Conservation (phyloP, 2,329 filamentous ascomycete genomes). For the Fusarium sp. region DNA sequence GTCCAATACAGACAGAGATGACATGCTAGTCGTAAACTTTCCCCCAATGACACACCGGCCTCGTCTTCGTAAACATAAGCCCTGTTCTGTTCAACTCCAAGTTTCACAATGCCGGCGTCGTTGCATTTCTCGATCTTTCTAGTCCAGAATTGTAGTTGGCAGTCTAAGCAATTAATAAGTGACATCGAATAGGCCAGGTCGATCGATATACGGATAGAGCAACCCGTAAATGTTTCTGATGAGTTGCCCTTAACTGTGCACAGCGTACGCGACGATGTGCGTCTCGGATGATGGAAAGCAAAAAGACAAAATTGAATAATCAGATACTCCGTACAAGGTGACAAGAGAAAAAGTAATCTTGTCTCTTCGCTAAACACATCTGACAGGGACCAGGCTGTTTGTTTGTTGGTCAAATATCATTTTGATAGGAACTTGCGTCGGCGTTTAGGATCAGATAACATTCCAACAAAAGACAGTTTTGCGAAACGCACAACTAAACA, state of each 20-base stretch:
- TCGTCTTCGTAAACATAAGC: conserved; percentile 5
- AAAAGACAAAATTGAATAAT: neutral
- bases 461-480: conserved; percentile 10
- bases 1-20: conserved; percentile 19
- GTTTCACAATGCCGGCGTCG: conserved; percentile 29
- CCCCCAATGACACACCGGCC: conserved; percentile 16
- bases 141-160: conserved; percentile 11
- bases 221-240: neutral
- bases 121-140: conserved; percentile 24
- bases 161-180: conserved; percentile 1
- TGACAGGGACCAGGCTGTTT: conserved; percentile 15
- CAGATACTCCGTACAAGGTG: neutral
- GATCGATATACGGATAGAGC: neutral
- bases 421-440: conserved; percentile 19
- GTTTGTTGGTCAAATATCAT: conserved; percentile 21
- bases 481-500: conserved; percentile 7
- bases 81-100: conserved; percentile 16
- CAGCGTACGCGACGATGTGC: neutral
- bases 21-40: conserved; percentile 20
- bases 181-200: conserved; percentile 1
- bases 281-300: conserved; percentile 3
- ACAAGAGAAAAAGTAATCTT: conserved; percentile 16
- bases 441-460: conserved; percentile 32
- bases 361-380: neutral
- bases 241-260: neutral